phyloP scores from a whole-genome alignment of 306 rosid genomes.

The Senna siamea region DNA sequence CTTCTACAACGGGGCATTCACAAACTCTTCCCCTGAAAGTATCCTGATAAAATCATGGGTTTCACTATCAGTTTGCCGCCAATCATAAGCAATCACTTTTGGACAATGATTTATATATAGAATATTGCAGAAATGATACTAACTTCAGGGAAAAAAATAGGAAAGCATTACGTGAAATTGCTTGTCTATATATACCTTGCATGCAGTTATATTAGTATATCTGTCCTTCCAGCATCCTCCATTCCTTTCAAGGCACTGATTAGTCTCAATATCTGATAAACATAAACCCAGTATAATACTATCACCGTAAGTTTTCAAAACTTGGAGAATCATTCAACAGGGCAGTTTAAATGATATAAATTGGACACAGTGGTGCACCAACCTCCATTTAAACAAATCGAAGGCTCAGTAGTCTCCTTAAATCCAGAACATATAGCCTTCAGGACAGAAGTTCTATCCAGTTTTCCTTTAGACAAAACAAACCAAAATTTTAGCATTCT shows the following conservation, averaged over 20 bases:
- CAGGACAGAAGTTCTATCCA: constrained; percentile 77
- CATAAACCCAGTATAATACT: constrained; percentile 24
- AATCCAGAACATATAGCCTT: constrained; percentile 93
- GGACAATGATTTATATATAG: neutral
- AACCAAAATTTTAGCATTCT: constrained; percentile 37
- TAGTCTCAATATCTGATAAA: constrained; percentile 77
- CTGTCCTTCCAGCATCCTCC: constrained; percentile 89
- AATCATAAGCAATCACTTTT: constrained; percentile 12
- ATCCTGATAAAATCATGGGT: constrained; percentile 59
- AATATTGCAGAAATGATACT: neutral
- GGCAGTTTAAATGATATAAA: neutral
- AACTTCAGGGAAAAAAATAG: neutral
- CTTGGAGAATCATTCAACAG: neutral
- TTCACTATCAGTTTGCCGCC: constrained; percentile 10
- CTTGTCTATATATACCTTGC: constrained; percentile 65
- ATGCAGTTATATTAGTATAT: constrained; percentile 69
- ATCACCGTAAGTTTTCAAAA: neutral
- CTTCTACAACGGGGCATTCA: constrained; percentile 80
- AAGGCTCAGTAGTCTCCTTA: constrained; percentile 79
- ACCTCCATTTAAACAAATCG: constrained; percentile 84
- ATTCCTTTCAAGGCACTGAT: constrained; percentile 74
- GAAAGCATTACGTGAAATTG: constrained; percentile 1
- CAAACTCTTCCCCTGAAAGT: constrained; percentile 97
- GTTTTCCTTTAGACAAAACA: constrained; percentile 65
- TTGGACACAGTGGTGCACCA: constrained; percentile 12